These are phyloP conservation scores for Fraxinus floribunda DNA, from an alignment of 305 asterid genomes.

Conservation along the genomic window DNA sequence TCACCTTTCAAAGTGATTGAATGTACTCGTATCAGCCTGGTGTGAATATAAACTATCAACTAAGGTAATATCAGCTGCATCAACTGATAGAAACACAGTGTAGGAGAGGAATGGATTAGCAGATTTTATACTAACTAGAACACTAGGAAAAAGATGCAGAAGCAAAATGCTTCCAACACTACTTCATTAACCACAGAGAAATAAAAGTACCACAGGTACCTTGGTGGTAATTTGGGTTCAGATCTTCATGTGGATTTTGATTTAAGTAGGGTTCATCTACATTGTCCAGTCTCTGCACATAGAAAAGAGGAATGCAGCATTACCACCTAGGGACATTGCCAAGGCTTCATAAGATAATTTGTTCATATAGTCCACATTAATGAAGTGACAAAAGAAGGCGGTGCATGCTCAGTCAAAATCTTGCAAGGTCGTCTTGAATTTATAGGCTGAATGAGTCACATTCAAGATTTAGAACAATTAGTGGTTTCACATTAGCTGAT, in stretches of 20 bases:
- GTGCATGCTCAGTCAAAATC: background rate
- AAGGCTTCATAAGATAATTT: background rate
- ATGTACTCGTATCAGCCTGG: slow-evolving; percentile 46
- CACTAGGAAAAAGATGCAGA: slow-evolving; percentile 17
- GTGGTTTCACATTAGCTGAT: slow-evolving; percentile 16
- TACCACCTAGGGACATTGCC: slow-evolving; percentile 15
- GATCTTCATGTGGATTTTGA: slow-evolving; percentile 39
- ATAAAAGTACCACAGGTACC: slow-evolving; percentile 43
- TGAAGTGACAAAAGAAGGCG: slow-evolving; percentile 16
- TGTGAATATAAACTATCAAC: slow-evolving; percentile 45
- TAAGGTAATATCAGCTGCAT: slow-evolving; percentile 72
- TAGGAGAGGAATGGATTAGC: slow-evolving; percentile 18
- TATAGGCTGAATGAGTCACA: slow-evolving; percentile 9
- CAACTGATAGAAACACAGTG: slow-evolving; percentile 50
- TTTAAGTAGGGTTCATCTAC: slow-evolving; percentile 52
- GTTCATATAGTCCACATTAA: slow-evolving; percentile 7
- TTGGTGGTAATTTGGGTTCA: slow-evolving; percentile 62
- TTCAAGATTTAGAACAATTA: background rate
- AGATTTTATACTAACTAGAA: slow-evolving; percentile 4
- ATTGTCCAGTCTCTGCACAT: slow-evolving; percentile 66
- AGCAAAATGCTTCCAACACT: slow-evolving; percentile 2
- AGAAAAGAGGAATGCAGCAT: slow-evolving; percentile 12
- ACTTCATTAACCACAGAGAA: background rate
- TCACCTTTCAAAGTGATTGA: slow-evolving; percentile 82
- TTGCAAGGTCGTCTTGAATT: slow-evolving; percentile 8